Conservation (phyloP, 306 rosid genomes). For the Cucumis hystrix region DNA sequence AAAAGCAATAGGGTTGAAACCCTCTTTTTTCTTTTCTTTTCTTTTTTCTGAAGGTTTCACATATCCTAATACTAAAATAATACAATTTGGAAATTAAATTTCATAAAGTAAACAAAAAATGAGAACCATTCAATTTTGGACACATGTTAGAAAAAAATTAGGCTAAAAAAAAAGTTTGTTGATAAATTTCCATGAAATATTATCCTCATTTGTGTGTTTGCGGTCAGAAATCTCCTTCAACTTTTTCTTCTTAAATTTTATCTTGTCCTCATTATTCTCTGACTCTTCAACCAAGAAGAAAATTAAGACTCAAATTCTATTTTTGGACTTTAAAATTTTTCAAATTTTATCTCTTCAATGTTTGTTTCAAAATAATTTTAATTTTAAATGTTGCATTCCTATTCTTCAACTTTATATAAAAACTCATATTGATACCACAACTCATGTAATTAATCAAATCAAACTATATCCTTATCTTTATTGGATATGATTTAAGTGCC, state of each 20-base stretch:
- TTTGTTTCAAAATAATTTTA: not conserved
- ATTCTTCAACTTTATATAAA: not conserved
- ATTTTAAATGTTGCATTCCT: not conserved
- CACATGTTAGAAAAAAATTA: not conserved
- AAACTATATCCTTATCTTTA: no score
- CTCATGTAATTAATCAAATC: no score
- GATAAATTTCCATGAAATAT: not conserved
- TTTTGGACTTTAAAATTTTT: not conserved
- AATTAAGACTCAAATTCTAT: not conserved
- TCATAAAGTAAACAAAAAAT: not conserved
- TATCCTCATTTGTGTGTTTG: not conserved
- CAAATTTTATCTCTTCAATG: not conserved
- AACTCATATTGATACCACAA: not conserved
- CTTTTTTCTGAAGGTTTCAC: not conserved
- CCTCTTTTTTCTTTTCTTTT: no score
- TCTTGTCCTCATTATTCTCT: not conserved
- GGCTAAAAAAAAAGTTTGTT: not conserved
- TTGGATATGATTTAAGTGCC: no score
- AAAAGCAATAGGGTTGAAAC: not conserved
- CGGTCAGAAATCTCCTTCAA: not conserved
- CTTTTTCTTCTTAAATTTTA: not conserved
- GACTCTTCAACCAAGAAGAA: not conserved
- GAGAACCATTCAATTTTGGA: not conserved
- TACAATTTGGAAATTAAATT: not conserved
- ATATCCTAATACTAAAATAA: not conserved